Base-by-base conservation (phyloP, 1,139 yeast genomes). In the Magnusiomyces magnusii region DNA sequence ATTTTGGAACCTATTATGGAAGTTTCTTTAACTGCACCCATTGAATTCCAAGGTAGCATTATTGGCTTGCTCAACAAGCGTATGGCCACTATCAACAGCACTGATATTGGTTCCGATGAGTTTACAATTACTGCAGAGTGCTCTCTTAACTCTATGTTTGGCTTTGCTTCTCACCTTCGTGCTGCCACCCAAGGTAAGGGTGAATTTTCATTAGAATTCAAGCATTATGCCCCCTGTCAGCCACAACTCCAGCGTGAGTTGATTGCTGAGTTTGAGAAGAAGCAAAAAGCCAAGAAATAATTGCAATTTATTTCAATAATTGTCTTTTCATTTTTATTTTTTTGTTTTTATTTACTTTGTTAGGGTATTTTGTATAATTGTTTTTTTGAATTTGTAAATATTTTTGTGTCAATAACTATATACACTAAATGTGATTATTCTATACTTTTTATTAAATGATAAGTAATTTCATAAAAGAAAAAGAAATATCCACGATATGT, bases 161-260 rank as follows among this genome's bases (percentile, higher is more conserved):
- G 99, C 25, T 90, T 93, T 73, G 96, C 98, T 15, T 89, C 98
- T 17, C 84, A 90, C 28, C 80, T 95, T 72, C 87, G 99, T 78
- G 98, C 99, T 47, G 86, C 89, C 63, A 93, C 99, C 27, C 99
- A 95, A 76, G 99, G 99, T 75, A 95, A 95, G 75, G 99, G 99
- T 68, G 99, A 95, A 76, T 95, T 95, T 73, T 83, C 96, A 2
- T 80, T 95, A 75, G 99, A 95, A 74, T 95, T 93, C 78, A 85
- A 88, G 72, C 89, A 90, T 70, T 93, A 93, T 73, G 82, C 95
- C 56, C 96, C 95, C 66, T 87, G 96, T 58, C 81, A 96, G 57
- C 91, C 95, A 51, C 97, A 91, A 67, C 80, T 93, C 66, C 99
- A 93, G 76, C 87, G 80, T 71, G 90, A 92, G 76, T 81, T 95